phyloP scores from a whole-genome alignment of 2,329 filamentous ascomycete species.

The Penicillium hesseltinei region DNA sequence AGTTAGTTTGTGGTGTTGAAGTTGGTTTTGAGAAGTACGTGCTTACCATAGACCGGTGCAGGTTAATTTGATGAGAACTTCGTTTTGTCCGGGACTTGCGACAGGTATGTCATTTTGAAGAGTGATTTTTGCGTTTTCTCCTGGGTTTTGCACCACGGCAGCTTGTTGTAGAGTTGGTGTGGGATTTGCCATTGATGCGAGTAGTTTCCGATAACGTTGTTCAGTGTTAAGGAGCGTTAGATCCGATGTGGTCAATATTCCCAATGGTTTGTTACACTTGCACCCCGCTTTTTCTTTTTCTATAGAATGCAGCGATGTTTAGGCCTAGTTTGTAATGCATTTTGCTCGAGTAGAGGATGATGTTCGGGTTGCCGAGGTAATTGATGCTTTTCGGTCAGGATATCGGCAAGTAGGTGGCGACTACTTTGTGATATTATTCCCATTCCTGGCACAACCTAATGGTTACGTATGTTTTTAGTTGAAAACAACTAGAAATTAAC shows the following conservation, averaged over 20 bases:
- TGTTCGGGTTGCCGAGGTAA: conserved; percentile 8
- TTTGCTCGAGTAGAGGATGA: neutral
- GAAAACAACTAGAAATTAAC: too few relatives aligned
- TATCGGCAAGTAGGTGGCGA: conserved; percentile 2
- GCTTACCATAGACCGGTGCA: conserved; percentile 27
- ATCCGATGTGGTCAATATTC: neutral
- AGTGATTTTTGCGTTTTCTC: conserved; percentile 12
- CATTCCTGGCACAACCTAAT: neutral
- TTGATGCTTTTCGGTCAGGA: neutral
- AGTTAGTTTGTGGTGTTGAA: neutral
- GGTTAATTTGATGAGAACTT: conserved; percentile 23
- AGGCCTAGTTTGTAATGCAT: neutral
- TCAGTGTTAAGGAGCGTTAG: neutral
- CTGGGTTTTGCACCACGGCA: conserved; percentile 18
- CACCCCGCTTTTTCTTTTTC: neutral
- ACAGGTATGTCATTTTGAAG: conserved; percentile 16
- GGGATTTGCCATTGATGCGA: neutral
- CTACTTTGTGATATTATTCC: neutral
- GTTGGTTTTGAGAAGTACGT: neutral
- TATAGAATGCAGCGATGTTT: neutral
- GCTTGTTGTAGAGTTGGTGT: conserved; percentile 16
- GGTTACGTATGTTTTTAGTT: too few relatives aligned
- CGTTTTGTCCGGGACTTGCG: conserved; percentile 15
- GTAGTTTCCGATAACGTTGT: neutral
- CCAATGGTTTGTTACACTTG: neutral